Evolutionary conservation across 306 rosid genomes (phyloP), one percentile per base, ranked within the genome.

Genomic region (Abrus pulchellus): DNA sequence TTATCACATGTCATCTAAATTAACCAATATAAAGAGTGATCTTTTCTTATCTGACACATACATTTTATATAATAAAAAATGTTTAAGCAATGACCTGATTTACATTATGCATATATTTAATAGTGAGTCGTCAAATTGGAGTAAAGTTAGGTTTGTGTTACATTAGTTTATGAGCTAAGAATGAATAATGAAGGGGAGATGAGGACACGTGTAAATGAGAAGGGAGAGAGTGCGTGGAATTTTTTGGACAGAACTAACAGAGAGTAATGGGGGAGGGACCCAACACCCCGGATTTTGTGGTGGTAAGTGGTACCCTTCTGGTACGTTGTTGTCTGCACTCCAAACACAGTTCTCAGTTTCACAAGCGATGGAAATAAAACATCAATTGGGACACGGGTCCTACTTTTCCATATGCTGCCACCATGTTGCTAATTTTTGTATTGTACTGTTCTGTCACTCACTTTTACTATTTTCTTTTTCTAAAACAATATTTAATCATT

Each of bases 231-330:
- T 47, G 74, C 1, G 43, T 68, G 61, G 61, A 69, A 69, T 50
- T 14, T 14, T 9, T 0, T 67, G 20, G 40, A 45, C 73, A 10
- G 43, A 68, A 9, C 27, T 5, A 6, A 36, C 20, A 2, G 47
- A 50, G 45, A 49, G 60, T 33, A 38, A 38, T 33, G 30, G 13
- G 30, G 2, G 38, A 32, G 66, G 77, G 66, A 20, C 78, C 78
- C 78, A 74, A 3, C 4, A 13, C 6, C 34, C 69, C 69, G 79
- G 33, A 74, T 74, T 59, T 44, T 74, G 69, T 59, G 69, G 68
- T 41, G 55, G 40, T 36, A 36, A 36, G 20, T 36, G 40, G 9
- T 45, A 40, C 7, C 27, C 1, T 44, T 61, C 11, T 11, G 47
- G 68, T 36, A 63, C 68, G 47, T 63, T 63, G 47, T 64, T 40